Percentiles rank a stretch among this genome's conserved stretches.
phyloP scores from a whole-genome alignment of 2,329 filamentous ascomycete genomes.

The Ceratocystis lukuohia region DNA sequence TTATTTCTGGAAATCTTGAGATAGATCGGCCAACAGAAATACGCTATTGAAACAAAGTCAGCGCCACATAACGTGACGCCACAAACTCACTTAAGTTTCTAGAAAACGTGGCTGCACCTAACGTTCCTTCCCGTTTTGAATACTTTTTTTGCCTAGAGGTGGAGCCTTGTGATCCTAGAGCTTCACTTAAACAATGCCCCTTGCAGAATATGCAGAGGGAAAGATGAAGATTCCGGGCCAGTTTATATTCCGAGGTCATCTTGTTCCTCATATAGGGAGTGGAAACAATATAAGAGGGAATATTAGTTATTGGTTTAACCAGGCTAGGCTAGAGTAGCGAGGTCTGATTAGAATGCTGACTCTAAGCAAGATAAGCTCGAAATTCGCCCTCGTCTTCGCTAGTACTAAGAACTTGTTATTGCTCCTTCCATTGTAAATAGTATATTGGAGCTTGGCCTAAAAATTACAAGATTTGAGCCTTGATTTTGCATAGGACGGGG shows the following conservation, averaged over 20 bases:
- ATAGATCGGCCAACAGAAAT: constrained; percentile 2
- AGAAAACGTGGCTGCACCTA: constrained; percentile 6
- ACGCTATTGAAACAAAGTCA: background rate
- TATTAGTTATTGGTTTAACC: no score
- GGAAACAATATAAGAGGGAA: no score
- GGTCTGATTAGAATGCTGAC: background rate
- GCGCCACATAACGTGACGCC: background rate
- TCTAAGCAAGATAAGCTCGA: background rate
- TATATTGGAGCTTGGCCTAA: no score
- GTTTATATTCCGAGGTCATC: background rate
- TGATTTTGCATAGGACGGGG: background rate
- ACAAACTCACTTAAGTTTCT: background rate
- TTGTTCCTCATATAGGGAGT: background rate
- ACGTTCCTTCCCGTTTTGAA: constrained; percentile 6
- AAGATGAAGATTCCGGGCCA: background rate
- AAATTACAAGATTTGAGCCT: background rate
- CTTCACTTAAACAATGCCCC: background rate
- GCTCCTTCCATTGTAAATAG: background rate
- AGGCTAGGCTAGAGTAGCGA: background rate
- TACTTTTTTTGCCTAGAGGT: background rate
- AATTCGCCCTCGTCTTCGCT: background rate
- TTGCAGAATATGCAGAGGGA: background rate
- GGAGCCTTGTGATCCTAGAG: background rate
- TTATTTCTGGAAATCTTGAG: constrained; percentile 2
- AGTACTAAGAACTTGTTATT: background rate